Evolutionary conservation across 2,329 filamentous ascomycete species (phyloP), one percentile per base, ranked within the genome.

Genomic region (Colletotrichum chlorophyti): DNA sequence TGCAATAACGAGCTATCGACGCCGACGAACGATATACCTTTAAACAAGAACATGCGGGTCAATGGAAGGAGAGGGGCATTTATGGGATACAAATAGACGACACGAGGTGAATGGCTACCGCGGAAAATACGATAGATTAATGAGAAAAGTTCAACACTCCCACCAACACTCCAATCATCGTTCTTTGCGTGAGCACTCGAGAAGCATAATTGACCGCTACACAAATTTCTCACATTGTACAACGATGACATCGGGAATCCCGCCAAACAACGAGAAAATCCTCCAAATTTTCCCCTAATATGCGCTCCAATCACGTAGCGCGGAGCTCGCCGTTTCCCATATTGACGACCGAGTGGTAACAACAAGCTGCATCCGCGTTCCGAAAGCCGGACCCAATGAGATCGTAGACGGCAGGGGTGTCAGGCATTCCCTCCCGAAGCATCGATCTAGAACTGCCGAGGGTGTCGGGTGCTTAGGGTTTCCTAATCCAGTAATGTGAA

Each of bases 61-160:
- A n/a, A n/a, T n/a, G n/a, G n/a, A n/a, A n/a, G n/a, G n/a, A n/a
- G n/a, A n/a, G 34, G 10, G 15, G 34, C 15, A 34, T 21, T 32
- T 21, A 23, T 32, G 35, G 27, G 15, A 8, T 6, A 27, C 11
- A 14, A 23, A 21, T 23, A 9, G 21, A n/a, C n/a, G n/a, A n/a
- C n/a, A n/a, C n/a, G n/a, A n/a, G n/a, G n/a, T 11, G 35, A 42
- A 3, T 34, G 7, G 35, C 17, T 26, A 51, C 19, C 37, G 34
- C 35, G 23, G 26, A 41, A 54, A n/a, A 11, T 19, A 19, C 37
- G 29, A 15, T 37, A 37, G 43, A 58, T 58, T 47, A 31, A 58
- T 32, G n/a, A 48, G 37, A 47, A 32, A 14, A 8, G 14, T 24
- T 24, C 27, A 31, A 31, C 27, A 31, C 27, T n/a, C n/a, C n/a